phyloP scores from a whole-genome alignment of 75 land plant genomes.

The Chamaecyparis obtusa region DNA sequence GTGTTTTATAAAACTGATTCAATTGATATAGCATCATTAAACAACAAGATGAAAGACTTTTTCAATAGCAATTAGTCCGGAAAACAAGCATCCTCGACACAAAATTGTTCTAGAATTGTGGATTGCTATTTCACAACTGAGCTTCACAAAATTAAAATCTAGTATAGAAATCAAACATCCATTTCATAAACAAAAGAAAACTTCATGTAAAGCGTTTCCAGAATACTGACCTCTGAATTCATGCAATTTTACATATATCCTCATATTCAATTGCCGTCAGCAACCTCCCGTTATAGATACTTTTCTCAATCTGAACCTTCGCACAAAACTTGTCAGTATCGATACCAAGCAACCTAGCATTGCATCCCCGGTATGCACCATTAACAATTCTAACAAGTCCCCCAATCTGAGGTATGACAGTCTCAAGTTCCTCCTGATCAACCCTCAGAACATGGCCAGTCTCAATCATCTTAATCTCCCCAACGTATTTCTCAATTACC shows the following conservation, averaged over 20 bases:
- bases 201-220: background rate
- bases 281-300: slow-evolving; percentile 86
- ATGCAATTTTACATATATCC: slow-evolving; percentile 77
- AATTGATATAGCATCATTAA: background rate
- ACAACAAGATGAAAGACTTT: background rate
- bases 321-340: slow-evolving; percentile 76
- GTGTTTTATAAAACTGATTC: background rate
- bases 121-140: background rate
- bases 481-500: slow-evolving; percentile 93
- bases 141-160: background rate
- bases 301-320: slow-evolving; percentile 91
- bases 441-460: slow-evolving; percentile 78
- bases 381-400: slow-evolving; percentile 85
- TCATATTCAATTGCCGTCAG: slow-evolving; percentile 82
- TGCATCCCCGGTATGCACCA: slow-evolving; percentile 92
- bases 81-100: background rate
- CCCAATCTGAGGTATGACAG: slow-evolving; percentile 96
- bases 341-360: slow-evolving; percentile 71
- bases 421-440: slow-evolving; percentile 96
- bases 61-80: background rate
- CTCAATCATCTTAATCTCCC: slow-evolving; percentile 91
- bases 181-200: background rate
- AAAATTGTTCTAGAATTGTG: background rate
- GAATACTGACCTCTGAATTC: slow-evolving; percentile 10
- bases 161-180: background rate